Evolutionary conservation across 345 rosid species (phyloP).

Genomic region (Melastoma malabathricum): DNA sequence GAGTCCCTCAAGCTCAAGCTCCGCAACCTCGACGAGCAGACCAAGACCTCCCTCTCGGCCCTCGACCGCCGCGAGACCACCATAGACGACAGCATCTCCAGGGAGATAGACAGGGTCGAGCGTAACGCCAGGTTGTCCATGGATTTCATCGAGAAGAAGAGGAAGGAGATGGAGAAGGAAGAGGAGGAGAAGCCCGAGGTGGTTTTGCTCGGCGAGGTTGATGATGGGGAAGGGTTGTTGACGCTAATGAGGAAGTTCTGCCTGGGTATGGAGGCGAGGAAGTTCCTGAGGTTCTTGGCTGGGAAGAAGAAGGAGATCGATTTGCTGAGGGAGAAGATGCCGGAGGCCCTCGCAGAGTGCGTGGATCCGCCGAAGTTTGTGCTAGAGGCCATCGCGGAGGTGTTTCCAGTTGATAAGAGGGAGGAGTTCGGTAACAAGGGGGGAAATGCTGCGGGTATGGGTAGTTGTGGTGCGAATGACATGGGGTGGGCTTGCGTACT

Average conservation of each 20-base stretch:
- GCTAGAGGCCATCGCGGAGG: slow-evolving; percentile 78
- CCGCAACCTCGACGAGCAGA: slow-evolving; percentile 50
- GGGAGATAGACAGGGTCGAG: slow-evolving; percentile 44
- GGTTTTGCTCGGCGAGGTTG: slow-evolving; percentile 61
- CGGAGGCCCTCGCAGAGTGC: slow-evolving; percentile 57
- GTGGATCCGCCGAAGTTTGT: slow-evolving; percentile 86
- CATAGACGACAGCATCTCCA: slow-evolving; percentile 75
- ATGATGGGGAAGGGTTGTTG: slow-evolving; percentile 58
- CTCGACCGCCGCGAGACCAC: slow-evolving; percentile 79
- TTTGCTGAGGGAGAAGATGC: slow-evolving; percentile 45
- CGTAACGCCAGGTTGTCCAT: too few relatives aligned
- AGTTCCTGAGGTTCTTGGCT: slow-evolving; percentile 66
- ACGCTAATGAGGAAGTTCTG: slow-evolving; percentile 36
- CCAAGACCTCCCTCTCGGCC: slow-evolving; percentile 59
- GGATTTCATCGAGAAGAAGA: too few relatives aligned
- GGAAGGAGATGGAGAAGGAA: slow-evolving; percentile 14
- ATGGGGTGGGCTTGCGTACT: slow-evolving; percentile 96
- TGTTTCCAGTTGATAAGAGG: slow-evolving; percentile 80
- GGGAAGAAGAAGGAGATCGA: slow-evolving; percentile 72
- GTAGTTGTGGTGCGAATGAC: slow-evolving; percentile 27
- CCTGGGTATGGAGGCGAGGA: slow-evolving; percentile 56
- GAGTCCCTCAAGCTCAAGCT: slow-evolving; percentile 70
- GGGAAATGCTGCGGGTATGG: too few relatives aligned
- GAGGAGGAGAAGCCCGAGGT: slow-evolving; percentile 16
- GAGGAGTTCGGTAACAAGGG: slow-evolving; percentile 18